Conservation (phyloP, 2,329 filamentous ascomycete genomes). For the Mollisia scopiformis region DNA sequence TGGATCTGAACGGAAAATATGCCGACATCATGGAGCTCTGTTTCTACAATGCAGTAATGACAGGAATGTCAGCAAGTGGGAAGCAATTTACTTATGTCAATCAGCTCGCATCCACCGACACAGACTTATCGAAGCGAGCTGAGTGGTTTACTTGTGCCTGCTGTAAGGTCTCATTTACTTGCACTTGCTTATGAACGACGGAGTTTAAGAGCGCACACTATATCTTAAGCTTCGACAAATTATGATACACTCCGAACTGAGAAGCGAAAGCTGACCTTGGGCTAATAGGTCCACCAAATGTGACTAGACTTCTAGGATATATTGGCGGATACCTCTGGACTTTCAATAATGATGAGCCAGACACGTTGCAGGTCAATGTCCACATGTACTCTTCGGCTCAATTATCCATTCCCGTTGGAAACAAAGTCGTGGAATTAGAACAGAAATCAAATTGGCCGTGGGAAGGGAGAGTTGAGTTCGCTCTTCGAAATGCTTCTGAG, state of each 20-base stretch:
- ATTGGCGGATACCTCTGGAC: slow-evolving; percentile 60
- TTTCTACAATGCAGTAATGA: slow-evolving; percentile 63
- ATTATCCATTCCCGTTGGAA: slow-evolving; percentile 43
- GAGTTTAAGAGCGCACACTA: too few relatives aligned
- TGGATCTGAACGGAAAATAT: slow-evolving; percentile 55
- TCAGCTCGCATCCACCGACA: slow-evolving; percentile 51
- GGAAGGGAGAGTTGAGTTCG: slow-evolving; percentile 54
- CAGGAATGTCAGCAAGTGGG: slow-evolving; percentile 57
- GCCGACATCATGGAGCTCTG: slow-evolving; percentile 63
- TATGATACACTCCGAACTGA: too few relatives aligned
- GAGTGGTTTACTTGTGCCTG: slow-evolving; percentile 64
- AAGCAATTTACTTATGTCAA: slow-evolving; percentile 64
- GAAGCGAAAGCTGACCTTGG: slow-evolving; percentile 61
- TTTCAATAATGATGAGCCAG: slow-evolving; percentile 38
- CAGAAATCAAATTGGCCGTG: slow-evolving; percentile 61
- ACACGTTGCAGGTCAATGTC: slow-evolving; percentile 49
- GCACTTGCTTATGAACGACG: too few relatives aligned
- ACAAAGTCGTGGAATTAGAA: slow-evolving; percentile 43
- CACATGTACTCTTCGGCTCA: slow-evolving; percentile 58
- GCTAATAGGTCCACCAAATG: slow-evolving; percentile 64
- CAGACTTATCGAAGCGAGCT: slow-evolving; percentile 52
- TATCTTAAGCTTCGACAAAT: too few relatives aligned
- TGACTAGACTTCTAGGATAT: slow-evolving; percentile 57
- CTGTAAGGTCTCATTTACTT: too few relatives aligned
- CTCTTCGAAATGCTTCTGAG: slow-evolving; percentile 38